Evolutionary conservation across 345 rosid genomes (phyloP), one percentile per base, ranked within the genome.

Genomic region (Sonneratia alba): DNA sequence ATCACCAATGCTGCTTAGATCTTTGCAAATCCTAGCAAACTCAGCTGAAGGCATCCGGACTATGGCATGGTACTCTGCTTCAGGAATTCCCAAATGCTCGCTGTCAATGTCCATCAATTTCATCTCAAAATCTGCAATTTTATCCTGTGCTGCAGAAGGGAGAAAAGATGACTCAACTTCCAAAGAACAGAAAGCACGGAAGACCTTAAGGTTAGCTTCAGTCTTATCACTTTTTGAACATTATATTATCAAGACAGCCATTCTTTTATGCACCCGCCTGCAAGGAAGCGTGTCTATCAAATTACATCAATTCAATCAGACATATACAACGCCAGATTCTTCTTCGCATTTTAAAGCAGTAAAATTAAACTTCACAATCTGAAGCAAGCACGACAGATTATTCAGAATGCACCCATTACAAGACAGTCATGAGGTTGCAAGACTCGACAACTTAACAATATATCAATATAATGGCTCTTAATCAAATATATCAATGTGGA

Each of bases 11-110:
- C 78, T 87, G 73, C 94, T 85, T 66, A 90, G 98, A 83, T 92
- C 99, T 75, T 70, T 92, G 76, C 96, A 92, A 57, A 95, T 95
- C 80, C 95, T 88, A 36, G 89, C 84, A 79, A 95, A 95, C 68
- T 95, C 99, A 72, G 84, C 79, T 6, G 99, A 92, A 7, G 99
- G 99, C 99, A 95, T 95, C 74, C 83, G 81, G 62, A 95, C 98
- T 74, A 95, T 95, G 1, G 99, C 92, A n/a, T 92, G 98, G 72
- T 90, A 95, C 74, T 95, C 98, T 24, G 98, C 99, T 72, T 92
- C 99, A 6, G 98, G 99, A 62, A 95, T 95, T 10, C 99, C 99
- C 38, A 95, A 88, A 75, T 95, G 99, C 85, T 95, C 99, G 34
- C 97, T 90, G 71, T 92, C 99, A 3, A 95, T 90, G 81, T 92